phyloP scores from a whole-genome alignment of 202 grass and related monocot species.

The Carex arenaria region DNA sequence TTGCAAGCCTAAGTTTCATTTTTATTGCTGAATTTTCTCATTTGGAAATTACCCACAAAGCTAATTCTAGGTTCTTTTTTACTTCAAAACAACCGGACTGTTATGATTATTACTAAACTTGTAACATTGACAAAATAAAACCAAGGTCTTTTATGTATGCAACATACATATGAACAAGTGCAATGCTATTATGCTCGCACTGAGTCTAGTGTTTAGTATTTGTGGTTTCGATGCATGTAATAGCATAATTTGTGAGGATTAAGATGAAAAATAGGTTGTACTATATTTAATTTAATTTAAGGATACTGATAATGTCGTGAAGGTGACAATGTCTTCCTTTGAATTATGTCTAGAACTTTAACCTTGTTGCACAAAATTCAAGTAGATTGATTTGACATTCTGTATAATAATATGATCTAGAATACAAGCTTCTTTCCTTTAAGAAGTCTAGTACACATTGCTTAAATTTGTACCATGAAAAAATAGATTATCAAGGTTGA shows the following conservation, averaged over 20 bases:
- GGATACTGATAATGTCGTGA: not conserved
- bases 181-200: not conserved
- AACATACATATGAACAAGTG: not conserved
- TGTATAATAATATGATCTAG: not conserved
- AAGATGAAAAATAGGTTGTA: not conserved
- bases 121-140: not conserved
- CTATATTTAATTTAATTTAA: not conserved
- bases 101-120: not conserved
- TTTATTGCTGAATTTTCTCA: not conserved
- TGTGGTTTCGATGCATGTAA: not conserved
- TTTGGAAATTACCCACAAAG: not conserved
- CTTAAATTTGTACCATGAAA: not conserved
- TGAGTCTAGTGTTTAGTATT: not conserved
- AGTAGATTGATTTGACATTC: not conserved
- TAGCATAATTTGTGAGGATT: not conserved
- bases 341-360: not conserved
- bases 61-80: not conserved
- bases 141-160: not conserved
- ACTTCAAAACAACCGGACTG: not conserved
- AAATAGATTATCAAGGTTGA: not conserved
- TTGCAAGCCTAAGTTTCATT: not conserved
- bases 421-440: not conserved
- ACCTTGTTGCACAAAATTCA: not conserved
- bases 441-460: not conserved
- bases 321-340: not conserved